Conservation (phyloP, 805 yeast genomes). For the Metschnikowia santaceciliae region DNA sequence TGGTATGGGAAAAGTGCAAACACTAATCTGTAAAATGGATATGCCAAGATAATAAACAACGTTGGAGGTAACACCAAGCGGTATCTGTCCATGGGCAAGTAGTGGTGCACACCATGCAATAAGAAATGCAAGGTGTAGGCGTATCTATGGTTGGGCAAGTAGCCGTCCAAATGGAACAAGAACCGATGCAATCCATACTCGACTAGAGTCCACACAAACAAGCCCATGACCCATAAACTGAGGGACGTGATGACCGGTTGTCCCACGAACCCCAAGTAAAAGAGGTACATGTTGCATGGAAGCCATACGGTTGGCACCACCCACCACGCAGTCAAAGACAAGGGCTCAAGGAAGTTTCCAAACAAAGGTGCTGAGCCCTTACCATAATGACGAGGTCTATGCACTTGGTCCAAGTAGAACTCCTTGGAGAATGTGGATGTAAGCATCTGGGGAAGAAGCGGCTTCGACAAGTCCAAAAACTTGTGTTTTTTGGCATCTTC, state of each 20-base stretch:
- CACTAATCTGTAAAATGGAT: conserved; percentile 78
- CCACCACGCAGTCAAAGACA: conserved; percentile 92
- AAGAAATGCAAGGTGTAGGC: conserved; percentile 83
- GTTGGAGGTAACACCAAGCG: conserved; percentile 98
- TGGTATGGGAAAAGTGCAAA: conserved; percentile 74
- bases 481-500: conserved; percentile 73
- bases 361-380: conserved; percentile 94
- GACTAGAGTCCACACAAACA: conserved; percentile 87
- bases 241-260: conserved; percentile 46
- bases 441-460: conserved; percentile 77
- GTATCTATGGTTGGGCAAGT: conserved; percentile 74
- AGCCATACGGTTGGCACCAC: conserved; percentile 85
- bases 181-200: conserved; percentile 89
- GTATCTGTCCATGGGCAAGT: conserved; percentile 91
- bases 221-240: conserved; percentile 69
- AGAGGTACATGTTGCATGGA: conserved; percentile 67
- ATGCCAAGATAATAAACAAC: conserved; percentile 63
- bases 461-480: conserved; percentile 80
- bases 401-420: conserved; percentile 92
- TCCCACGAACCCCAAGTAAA: conserved; percentile 53
- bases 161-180: conserved; percentile 85
- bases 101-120: conserved; percentile 95
- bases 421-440: conserved; percentile 75
- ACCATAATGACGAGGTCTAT: conserved; percentile 97
- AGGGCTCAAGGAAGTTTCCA: conserved; percentile 91